Conservation (phyloP, 371 early-diverging fungal genomes). For the Mortierella sp. region DNA sequence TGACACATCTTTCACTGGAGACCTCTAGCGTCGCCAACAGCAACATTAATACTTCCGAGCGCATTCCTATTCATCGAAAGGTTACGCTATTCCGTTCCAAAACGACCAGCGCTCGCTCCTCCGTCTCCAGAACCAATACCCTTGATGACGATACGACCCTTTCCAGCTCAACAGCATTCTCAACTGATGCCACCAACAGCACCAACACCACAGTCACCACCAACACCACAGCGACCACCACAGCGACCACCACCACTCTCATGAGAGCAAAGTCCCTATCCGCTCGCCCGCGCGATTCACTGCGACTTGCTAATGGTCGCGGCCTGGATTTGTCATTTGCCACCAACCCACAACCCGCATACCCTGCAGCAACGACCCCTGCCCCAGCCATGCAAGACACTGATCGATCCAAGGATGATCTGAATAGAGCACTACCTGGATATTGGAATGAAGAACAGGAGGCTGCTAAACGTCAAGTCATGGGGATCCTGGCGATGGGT, state of each 20-base stretch:
- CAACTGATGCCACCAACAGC: no score
- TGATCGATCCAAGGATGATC: constrained; percentile 3
- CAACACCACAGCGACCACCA: background rate
- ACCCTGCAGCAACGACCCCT: no score
- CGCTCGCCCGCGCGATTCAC: constrained; percentile 1
- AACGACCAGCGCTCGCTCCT: constrained; percentile 1
- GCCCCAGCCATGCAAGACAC: background rate
- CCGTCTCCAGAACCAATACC: background rate
- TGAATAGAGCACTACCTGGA: constrained; percentile 3
- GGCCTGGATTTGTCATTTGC: constrained; percentile 17
- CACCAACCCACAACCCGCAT: no score
- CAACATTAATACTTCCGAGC: constrained; percentile 1
- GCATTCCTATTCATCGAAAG: constrained; percentile 29
- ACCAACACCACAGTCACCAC: constrained; percentile 12
- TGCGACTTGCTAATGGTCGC: constrained; percentile 40
- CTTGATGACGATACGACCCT: background rate
- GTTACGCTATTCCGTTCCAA: constrained; percentile 42
- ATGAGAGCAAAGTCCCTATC: constrained; percentile 3
- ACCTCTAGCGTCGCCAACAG: no score
- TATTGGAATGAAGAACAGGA: constrained; percentile 14
- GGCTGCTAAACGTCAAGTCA: constrained; percentile 19
- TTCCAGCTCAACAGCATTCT: background rate
- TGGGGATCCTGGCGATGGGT: constrained; percentile 25
- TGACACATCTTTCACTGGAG: no score
- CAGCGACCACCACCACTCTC: background rate